phyloP scores from a whole-genome alignment of 768 basidiomycete genomes.

The Phylloporus sp. region DNA sequence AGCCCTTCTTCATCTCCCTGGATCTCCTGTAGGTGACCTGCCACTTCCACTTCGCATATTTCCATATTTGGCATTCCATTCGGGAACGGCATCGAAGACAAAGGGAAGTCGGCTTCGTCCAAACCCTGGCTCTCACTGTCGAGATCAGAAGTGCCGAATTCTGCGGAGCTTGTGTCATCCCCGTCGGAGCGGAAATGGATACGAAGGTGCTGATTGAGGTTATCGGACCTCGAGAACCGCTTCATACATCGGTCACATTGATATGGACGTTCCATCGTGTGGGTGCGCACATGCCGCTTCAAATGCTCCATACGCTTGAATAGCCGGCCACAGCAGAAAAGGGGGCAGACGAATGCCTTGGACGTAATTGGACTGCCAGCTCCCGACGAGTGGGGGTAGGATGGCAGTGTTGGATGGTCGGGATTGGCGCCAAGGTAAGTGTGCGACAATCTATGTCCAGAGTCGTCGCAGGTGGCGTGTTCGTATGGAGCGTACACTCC shows the following conservation, averaged over 20 bases:
- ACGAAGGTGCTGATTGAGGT: conserved; percentile 79
- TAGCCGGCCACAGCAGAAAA: conserved; percentile 74
- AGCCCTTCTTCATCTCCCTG: conserved; percentile 56
- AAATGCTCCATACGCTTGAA: conserved; percentile 94
- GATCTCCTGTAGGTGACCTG: conserved; percentile 50
- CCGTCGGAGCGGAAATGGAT: conserved; percentile 52
- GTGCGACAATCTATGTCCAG: conserved; percentile 15
- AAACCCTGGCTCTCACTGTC: conserved; percentile 33
- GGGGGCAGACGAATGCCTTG: conserved; percentile 76
- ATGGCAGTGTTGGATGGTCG: conserved; percentile 12
- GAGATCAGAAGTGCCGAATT: conserved; percentile 22
- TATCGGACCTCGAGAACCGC: conserved; percentile 84
- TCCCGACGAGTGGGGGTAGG: conserved; percentile 25
- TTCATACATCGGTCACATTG: conserved; percentile 70
- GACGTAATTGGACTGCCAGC: conserved; percentile 34
- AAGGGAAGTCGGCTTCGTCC: conserved; percentile 30
- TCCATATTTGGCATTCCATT: conserved; percentile 41
- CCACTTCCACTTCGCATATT: conserved; percentile 59
- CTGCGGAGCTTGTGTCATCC: conserved; percentile 26
- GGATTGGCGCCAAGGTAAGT: conserved; percentile 11
- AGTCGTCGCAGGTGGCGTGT: conserved; percentile 16
- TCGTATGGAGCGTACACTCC: conserved; percentile 19
- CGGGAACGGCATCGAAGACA: conserved; percentile 24
- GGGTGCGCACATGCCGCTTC: conserved; percentile 81
- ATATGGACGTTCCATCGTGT: conserved; percentile 86